A percentile compares a stretch with the other conserved stretches of the same genome.
These are phyloP conservation scores for Houttuynia cordata DNA, from an alignment of 164 flowering plant species.

Conservation along the genomic window DNA sequence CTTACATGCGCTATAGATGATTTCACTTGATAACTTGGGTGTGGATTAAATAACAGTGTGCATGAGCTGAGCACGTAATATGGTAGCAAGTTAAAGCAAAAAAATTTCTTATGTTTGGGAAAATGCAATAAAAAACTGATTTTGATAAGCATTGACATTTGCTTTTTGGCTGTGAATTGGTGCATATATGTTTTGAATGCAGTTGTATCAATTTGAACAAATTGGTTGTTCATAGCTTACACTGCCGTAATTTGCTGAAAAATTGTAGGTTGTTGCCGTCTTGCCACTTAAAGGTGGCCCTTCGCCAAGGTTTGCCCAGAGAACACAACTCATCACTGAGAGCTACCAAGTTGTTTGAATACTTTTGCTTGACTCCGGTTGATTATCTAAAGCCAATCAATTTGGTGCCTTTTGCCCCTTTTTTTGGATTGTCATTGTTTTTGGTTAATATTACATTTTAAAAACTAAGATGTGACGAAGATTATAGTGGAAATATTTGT, in stretches of 20 bases:
- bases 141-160: background rate
- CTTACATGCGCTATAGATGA: too few relatives aligned
- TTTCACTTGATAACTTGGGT: too few relatives aligned
- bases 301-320: constrained; percentile 19
- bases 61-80: too few relatives aligned
- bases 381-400: background rate
- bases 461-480: too few relatives aligned
- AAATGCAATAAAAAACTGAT: too few relatives aligned
- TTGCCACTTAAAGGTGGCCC: constrained; percentile 19
- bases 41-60: too few relatives aligned
- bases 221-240: background rate
- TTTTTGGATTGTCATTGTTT: background rate
- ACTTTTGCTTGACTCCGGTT: background rate
- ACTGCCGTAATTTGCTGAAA: background rate
- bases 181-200: background rate
- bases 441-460: too few relatives aligned
- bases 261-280: constrained; percentile 17
- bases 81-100: too few relatives aligned
- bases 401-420: background rate
- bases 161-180: background rate
- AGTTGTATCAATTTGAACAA: background rate
- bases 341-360: constrained; percentile 24
- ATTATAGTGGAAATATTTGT: too few relatives aligned
- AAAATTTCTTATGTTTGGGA: too few relatives aligned
- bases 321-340: constrained; percentile 21